These are phyloP conservation scores for Claviceps maximensis DNA, from an alignment of 2,329 filamentous ascomycete species.

Conservation along the genomic window DNA sequence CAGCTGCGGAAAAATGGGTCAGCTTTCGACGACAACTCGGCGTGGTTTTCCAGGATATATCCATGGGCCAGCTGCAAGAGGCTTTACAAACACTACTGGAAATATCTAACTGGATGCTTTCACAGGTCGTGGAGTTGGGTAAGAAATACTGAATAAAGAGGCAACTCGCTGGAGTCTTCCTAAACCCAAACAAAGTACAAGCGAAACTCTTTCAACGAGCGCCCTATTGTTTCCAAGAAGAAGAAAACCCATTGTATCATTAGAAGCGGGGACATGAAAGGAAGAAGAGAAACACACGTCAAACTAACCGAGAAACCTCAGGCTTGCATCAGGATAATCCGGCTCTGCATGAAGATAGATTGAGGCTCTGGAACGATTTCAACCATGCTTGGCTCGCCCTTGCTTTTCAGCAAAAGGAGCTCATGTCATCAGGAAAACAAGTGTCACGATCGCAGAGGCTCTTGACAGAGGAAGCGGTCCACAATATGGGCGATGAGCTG, in stretches of 20 bases:
- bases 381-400: constrained; percentile 83
- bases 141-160: constrained; percentile 15
- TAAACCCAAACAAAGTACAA: not conserved
- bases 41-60: constrained; percentile 59
- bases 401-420: constrained; percentile 71
- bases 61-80: constrained; percentile 33
- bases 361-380: constrained; percentile 86
- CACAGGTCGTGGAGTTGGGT: constrained; percentile 43
- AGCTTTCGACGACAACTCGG: constrained; percentile 49
- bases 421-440: constrained; percentile 47
- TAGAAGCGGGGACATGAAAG: too few relatives aligned
- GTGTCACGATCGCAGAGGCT: constrained; percentile 46
- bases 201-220: too few relatives aligned
- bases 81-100: constrained; percentile 39
- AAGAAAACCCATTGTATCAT: too few relatives aligned
- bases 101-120: constrained; percentile 42
- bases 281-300: not conserved
- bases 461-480: constrained; percentile 54
- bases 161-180: not conserved
- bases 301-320: not conserved
- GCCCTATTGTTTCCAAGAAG: not conserved
- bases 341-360: constrained; percentile 57
- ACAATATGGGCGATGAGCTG: constrained; percentile 71
- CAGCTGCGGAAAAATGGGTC: constrained; percentile 56
- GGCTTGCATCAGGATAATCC: constrained; percentile 77